Base-by-base conservation (phyloP, 441 rosid genomes). In the Aleurites moluccanus region DNA sequence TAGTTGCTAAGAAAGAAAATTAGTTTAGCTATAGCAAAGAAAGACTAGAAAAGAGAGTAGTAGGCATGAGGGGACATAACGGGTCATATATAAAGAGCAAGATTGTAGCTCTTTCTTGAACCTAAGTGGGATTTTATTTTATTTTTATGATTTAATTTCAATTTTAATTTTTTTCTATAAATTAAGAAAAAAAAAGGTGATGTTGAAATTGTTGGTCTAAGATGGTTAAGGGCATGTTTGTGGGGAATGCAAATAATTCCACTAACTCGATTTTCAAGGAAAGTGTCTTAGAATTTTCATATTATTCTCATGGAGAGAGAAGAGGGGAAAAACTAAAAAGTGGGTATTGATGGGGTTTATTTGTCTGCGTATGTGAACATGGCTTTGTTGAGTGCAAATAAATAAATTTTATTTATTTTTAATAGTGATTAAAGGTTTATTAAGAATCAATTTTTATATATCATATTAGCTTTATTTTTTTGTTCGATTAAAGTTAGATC, bases 51-150 rank as follows among this genome's bases (percentile, higher is more conserved):
- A 13, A 14, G 30, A 74, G 20, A 69, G 64, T 16, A 35, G 69
- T 64, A 79, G 83, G 79, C 69, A 64, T 56, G 50, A 71, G 82
- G 85, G 82, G 81, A 77, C 85, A 81, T 77, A 83, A 69, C 73
- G 86, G 86, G 82, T 75, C 82, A 86, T 88, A 80, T 89, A 84
- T 88, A 88, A 86, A 89, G 91, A 38, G 87, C 86, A 65, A 78
- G 76, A 80, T 73, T 59, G 47, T 45, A 75, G 83, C 88, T 83
- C 85, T 80, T 77, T 78, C 75, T 74, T 78, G 27, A 67, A 61
- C 14, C 75, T 57, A 59, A 72, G 83, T 79, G 79, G 75, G 74
- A 18, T 15, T 80, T 55, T 53, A 38, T 67, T 7, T 42, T 73
- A 27, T 66, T 11, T 20, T 8, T 23, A 27, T 23, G 6, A n/a